Base-by-base conservation (phyloP, 768 basidiomycete species). In the Pleurotus ostreatus region DNA sequence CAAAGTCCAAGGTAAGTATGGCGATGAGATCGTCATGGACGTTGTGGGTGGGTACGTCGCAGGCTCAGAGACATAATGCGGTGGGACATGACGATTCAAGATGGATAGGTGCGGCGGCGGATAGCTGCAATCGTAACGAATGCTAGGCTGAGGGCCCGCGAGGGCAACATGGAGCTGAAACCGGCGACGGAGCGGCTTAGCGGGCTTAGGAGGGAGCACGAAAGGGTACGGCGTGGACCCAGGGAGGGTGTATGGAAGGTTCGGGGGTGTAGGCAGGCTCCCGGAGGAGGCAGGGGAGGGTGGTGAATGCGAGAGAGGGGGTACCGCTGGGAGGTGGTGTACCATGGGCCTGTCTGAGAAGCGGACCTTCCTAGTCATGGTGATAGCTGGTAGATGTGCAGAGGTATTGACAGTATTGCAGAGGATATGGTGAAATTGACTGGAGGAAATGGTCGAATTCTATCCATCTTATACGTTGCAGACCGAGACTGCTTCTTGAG, bases 1-100 rank as follows among this genome's bases (percentile, higher is more conserved):
- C 51, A 77, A 69, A 4, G 59, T 57, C 73, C 73, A 72, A 34
- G 70, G 72, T 7, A 76, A 60, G 5, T 62, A 59, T 1, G 62
- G 60, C 56, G 68, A 70, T 20, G 57, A 57, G 45, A 78, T 68
- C 0, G 63, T 67, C 64, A 78, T 67, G 37, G 46, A 60, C 18
- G 69, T 58, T 2, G 69, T 55, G 4, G 70, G 69, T n/a, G 75
- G 76, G 8, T 65, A 46, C 6, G 73, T 72, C 6, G 73, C 76
- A 1, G 71, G 68, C 37, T 73, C 68, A 12, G 65, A 59, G 37
- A 2, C n/a, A 12, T 26, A 53, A 15, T 8, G 20, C 20, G 39
- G 22, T 9, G 51, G 41, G 3, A 53, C 11, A 22, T 23, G 37
- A 11, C 20, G 51, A 4, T 8, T 20, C 12, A 25, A 9, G 11